Percentiles rank a stretch among this genome's conserved stretches.
Conservation (phyloP, 352 stramenopile genomes). For the Phytophthora sp. region DNA sequence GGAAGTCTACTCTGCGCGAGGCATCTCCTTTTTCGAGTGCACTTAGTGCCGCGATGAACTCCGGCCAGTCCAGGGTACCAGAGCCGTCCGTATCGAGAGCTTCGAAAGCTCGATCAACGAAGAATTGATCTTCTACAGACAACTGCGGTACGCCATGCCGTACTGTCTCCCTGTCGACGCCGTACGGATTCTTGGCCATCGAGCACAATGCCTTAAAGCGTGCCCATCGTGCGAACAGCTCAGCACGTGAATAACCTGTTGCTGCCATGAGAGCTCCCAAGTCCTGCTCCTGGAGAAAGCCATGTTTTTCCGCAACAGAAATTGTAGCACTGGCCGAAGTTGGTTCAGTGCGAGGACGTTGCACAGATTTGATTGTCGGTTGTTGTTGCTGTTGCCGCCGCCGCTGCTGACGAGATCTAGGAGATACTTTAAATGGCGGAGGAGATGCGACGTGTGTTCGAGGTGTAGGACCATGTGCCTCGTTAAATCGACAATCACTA, state of each 20-base stretch:
- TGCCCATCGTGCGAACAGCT: slow-evolving; percentile 72
- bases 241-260: slow-evolving; percentile 63
- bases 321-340: not conserved
- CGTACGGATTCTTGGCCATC: slow-evolving; percentile 47
- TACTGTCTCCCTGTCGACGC: slow-evolving; percentile 75
- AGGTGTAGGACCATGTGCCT: not conserved
- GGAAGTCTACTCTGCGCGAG: slow-evolving; percentile 55
- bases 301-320: slow-evolving; percentile 46
- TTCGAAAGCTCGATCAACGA: slow-evolving; percentile 73
- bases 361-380: not conserved
- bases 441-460: not conserved
- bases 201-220: slow-evolving; percentile 80
- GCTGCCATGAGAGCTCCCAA: slow-evolving; percentile 43
- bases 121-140: slow-evolving; percentile 72
- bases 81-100: slow-evolving; percentile 70
- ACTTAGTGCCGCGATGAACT: slow-evolving; percentile 76
- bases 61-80: slow-evolving; percentile 68
- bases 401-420: not conserved
- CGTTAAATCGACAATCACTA: not conserved
- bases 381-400: slow-evolving; percentile 1
- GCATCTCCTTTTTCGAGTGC: slow-evolving; percentile 68
- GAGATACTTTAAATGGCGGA: slow-evolving; percentile 3
- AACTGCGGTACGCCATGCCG: slow-evolving; percentile 64
- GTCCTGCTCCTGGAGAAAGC: slow-evolving; percentile 67
- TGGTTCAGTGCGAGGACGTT: not conserved